These are phyloP conservation scores for Spongospora subterranea DNA, from an alignment of 208 protist genomes.

Conservation along the genomic window DNA sequence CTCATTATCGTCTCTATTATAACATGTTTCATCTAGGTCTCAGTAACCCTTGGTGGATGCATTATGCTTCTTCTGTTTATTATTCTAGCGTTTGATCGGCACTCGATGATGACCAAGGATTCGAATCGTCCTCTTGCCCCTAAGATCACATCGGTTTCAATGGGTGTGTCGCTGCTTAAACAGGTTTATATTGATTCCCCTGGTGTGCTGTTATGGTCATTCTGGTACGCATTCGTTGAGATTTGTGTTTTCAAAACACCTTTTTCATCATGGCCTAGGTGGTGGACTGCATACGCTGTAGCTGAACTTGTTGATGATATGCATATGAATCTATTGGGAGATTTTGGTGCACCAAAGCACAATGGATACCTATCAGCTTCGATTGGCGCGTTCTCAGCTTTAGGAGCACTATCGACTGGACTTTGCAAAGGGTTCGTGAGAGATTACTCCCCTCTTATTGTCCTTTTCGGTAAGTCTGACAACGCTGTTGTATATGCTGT, in stretches of 20 bases:
- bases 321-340: neutral
- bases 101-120: neutral
- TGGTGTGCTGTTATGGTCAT: slow-evolving; percentile 32
- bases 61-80: slow-evolving; percentile 5
- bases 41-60: neutral
- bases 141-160: neutral
- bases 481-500: too few relatives aligned
- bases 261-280: neutral
- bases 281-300: slow-evolving; percentile 37
- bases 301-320: slow-evolving; percentile 32
- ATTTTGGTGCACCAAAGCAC: neutral
- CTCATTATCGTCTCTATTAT: neutral
- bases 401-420: neutral
- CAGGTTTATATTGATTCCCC: neutral
- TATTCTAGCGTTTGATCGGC: neutral
- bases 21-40: neutral
- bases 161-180: neutral
- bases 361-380: slow-evolving; percentile 18
- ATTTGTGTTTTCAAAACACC: neutral
- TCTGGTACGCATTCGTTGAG: neutral
- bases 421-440: neutral
- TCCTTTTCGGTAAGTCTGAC: neutral
- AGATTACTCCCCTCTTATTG: neutral
- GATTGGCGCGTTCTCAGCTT: neutral
- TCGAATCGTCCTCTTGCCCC: slow-evolving; percentile 10